Conservation (phyloP, 1,284 basidiomycete species). For the Puccinia coronata region DNA sequence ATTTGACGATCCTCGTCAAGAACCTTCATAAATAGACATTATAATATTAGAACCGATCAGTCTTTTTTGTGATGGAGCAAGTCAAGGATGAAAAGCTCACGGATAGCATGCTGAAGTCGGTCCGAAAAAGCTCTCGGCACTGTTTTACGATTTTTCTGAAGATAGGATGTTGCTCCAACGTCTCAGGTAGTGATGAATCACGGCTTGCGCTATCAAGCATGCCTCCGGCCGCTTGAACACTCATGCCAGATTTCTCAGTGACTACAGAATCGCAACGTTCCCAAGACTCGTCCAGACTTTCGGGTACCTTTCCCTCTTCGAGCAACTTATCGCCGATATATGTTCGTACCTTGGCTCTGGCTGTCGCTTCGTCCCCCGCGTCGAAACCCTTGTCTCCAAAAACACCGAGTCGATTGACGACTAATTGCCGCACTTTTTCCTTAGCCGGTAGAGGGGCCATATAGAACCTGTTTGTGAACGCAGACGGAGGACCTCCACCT, state of each 20-base stretch:
- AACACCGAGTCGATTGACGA: slow-evolving; percentile 54
- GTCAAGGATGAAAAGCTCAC: slow-evolving; percentile 37
- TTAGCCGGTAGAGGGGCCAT: slow-evolving; percentile 51
- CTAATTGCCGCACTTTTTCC: slow-evolving; percentile 53
- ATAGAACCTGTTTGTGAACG: slow-evolving; percentile 51
- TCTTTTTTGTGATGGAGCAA: neutral
- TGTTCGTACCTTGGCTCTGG: slow-evolving; percentile 1
- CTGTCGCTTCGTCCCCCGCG: neutral
- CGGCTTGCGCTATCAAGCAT: neutral
- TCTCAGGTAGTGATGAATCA: slow-evolving; percentile 20
- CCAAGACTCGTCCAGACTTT: slow-evolving; percentile 37
- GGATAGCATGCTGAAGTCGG: slow-evolving; percentile 53
- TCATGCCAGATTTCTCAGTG: neutral
- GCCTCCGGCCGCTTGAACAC: neutral
- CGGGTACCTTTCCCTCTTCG: slow-evolving; percentile 27
- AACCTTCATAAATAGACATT: slow-evolving; percentile 4
- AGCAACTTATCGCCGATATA: slow-evolving; percentile 31
- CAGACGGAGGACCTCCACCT: slow-evolving; percentile 45
- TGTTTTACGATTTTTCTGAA: slow-evolving; percentile 55
- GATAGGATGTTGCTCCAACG: slow-evolving; percentile 47
- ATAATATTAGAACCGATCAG: neutral
- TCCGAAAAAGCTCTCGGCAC: slow-evolving; percentile 53
- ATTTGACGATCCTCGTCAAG: slow-evolving; percentile 55
- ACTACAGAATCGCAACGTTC: slow-evolving; percentile 23
- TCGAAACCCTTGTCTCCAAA: slow-evolving; percentile 51